Evolutionary conservation across 2,329 filamentous ascomycete genomes (phyloP).

Genomic region (Diaporthe aspalathi): DNA sequence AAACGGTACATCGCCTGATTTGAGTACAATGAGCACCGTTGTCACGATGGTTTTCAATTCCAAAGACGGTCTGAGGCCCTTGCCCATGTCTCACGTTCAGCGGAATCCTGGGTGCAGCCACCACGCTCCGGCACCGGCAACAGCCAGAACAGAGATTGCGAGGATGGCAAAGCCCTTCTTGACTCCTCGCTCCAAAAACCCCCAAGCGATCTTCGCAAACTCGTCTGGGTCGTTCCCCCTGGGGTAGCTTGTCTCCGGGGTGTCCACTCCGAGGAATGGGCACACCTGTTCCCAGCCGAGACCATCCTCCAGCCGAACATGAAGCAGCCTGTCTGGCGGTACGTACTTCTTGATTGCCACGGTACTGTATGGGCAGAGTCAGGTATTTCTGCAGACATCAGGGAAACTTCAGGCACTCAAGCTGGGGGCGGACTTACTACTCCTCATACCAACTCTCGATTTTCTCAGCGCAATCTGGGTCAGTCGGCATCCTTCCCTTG

Average conservation of each 20-base stretch:
- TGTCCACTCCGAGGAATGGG: background rate
- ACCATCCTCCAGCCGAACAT: background rate
- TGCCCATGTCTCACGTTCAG: background rate
- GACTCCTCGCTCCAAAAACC: background rate
- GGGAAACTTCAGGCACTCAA: background rate
- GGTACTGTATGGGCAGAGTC: background rate
- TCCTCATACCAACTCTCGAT: constrained; percentile 10
- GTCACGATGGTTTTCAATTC: background rate
- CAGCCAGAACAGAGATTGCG: background rate
- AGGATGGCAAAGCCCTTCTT: background rate
- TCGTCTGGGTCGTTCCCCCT: background rate
- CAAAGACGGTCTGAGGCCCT: background rate
- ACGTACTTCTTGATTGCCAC: constrained; percentile 1
- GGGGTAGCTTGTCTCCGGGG: background rate
- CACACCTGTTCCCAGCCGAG: constrained; percentile 8
- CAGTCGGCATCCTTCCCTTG: background rate
- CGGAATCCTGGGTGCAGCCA: background rate
- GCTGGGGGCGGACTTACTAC: background rate
- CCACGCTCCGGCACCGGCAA: background rate
- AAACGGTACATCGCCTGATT: no score
- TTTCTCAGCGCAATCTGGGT: background rate
- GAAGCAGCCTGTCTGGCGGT: constrained; percentile 1
- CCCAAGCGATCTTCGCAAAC: background rate
- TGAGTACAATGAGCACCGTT: background rate
- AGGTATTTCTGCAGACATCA: background rate